These are phyloP conservation scores for Ophioceras dolichostomum DNA, from an alignment of 2,329 filamentous ascomycete species.

Conservation along the genomic window DNA sequence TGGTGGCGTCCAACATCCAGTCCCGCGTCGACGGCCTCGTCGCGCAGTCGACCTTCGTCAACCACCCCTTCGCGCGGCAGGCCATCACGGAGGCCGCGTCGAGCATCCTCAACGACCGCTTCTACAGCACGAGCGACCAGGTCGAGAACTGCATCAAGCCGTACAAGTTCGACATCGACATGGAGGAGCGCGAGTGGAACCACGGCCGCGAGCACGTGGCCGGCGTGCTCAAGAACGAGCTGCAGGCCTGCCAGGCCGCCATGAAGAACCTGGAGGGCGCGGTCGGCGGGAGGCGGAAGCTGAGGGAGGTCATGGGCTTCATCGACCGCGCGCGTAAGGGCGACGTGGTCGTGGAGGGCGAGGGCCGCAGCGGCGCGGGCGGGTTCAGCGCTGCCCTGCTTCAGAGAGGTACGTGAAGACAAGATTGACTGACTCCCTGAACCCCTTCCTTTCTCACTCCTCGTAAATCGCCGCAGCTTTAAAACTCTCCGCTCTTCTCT, in stretches of 20 bases:
- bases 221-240: conserved; percentile 72
- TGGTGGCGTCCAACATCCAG: conserved; percentile 81
- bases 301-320: conserved; percentile 81
- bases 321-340: conserved; percentile 83
- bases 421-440: neutral
- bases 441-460: neutral
- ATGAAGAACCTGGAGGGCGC: conserved; percentile 61
- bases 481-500: too few species aligned
- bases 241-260: conserved; percentile 72
- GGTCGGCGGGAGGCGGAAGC: conserved; percentile 72
- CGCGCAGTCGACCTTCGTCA: conserved; percentile 68
- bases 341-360: conserved; percentile 73
- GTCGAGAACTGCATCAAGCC: conserved; percentile 99
- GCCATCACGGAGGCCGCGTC: conserved; percentile 88
- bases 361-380: conserved; percentile 73
- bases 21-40: conserved; percentile 71
- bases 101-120: conserved; percentile 82
- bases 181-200: conserved; percentile 81
- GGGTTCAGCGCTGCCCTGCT: conserved; percentile 85
- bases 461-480: neutral
- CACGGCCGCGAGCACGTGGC: conserved; percentile 75
- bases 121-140: conserved; percentile 95
- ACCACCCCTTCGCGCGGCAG: conserved; percentile 83
- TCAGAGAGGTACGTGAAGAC: conserved; percentile 51
- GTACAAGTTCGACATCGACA: conserved; percentile 95